Base-by-base conservation (phyloP, 116 monocot species). In the Zostera marina region DNA sequence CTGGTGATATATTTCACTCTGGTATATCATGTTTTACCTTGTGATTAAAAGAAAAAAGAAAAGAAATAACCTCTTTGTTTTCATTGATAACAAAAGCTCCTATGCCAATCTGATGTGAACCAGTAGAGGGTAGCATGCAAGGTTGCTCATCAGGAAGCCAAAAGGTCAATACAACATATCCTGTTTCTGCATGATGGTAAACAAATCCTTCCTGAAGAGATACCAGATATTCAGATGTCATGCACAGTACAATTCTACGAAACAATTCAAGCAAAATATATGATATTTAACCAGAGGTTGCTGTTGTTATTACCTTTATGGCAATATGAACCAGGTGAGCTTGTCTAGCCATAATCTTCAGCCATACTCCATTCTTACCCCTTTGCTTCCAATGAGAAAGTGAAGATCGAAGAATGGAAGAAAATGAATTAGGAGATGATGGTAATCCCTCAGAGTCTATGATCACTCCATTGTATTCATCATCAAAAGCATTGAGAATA, bases 81-180 rank as follows among this genome's bases (percentile, higher is more conserved):
- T 82, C 70, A 70, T 85, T 91, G 44, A 85, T 76, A 11, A 91
- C 80, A 68, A 91, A 91, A 68, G 60, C 91, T 53, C 79, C 85
- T 42, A 85, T 68, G 46, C 85, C 91, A 48, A 79, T 60, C 73
- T 91, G 91, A 69, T 85, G 91, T 9, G 85, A 71, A 22, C 64
- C 79, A 57, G 85, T 82, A 44, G 66, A 70, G 71, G 91, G 85
- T 10, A 85, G 77, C 74, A 77, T 60, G 57, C 75, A 82, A 38
- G 91, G 79, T 45, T 32, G 32, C 32, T 58, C 82, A 52, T 76
- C 64, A 13, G 80, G 71, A 62, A 91, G 67, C 91, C 85, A 91
- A 61, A 61, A 76, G 53, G 82, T 91, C 58, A 91, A 45, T 79
- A 91, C 67, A 9, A 91, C 79, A 58, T 85, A 78, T n/a, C 79